Evolutionary conservation across 208 protist species (phyloP).

Genomic region (Leishmania tropica): DNA sequence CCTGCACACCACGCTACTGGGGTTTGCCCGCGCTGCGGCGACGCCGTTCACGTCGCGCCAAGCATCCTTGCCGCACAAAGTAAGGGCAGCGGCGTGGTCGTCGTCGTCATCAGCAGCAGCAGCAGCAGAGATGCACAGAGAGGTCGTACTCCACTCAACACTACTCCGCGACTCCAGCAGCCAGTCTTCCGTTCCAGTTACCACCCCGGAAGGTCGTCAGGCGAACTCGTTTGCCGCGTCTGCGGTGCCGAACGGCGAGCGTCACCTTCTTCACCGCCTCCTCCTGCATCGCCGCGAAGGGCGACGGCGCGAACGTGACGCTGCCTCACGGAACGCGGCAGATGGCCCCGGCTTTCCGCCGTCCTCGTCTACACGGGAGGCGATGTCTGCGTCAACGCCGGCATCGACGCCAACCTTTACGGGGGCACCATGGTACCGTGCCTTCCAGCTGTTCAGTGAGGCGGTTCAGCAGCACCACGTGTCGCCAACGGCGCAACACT

Average conservation of each 20-base stretch:
- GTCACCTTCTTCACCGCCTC: conserved; percentile 19
- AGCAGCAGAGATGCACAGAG: not conserved
- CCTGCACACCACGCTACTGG: conserved; percentile 26
- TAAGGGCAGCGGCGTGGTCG: not conserved
- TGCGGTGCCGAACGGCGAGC: conserved; percentile 3
- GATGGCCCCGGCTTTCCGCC: not conserved
- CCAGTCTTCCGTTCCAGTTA: not conserved
- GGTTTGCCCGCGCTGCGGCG: conserved; percentile 17
- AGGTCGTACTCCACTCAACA: not conserved
- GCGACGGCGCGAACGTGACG: not conserved
- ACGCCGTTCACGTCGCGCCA: not conserved
- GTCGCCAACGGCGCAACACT: conserved; percentile 66
- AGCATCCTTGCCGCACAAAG: not conserved
- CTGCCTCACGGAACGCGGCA: not conserved
- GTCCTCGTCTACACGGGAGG: not conserved
- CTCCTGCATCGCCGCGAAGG: conserved; percentile 23
- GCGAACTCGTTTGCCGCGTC: not conserved
- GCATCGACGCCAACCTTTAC: not conserved
- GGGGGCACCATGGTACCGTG: conserved; percentile 39
- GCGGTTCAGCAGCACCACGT: conserved; percentile 57
- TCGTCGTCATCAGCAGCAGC: not conserved
- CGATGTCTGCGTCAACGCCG: not conserved
- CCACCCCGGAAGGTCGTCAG: not conserved
- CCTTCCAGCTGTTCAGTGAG: conserved; percentile 61
- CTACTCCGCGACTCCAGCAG: not conserved